Evolutionary conservation across 2,329 filamentous ascomycete species (phyloP).

Genomic region (Ophiostoma populinum): DNA sequence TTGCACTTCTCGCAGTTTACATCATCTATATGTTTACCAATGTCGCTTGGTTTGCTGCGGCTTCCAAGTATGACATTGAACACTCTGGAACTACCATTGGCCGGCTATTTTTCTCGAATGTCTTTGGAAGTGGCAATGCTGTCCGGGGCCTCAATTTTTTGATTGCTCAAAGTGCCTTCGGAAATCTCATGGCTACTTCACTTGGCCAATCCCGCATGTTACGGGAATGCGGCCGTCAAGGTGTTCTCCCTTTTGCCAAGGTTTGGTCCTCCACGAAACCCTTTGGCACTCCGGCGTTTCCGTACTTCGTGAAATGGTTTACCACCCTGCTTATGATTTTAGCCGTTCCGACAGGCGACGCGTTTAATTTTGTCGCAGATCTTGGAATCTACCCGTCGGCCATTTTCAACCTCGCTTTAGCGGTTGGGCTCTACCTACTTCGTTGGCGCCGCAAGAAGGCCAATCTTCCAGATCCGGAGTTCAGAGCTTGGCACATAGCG

Average conservation of each 20-base stretch:
- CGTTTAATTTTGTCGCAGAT: conserved; percentile 47
- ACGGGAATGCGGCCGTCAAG: conserved; percentile 44
- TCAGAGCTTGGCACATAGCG: conserved; percentile 39
- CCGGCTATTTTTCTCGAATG: conserved; percentile 37
- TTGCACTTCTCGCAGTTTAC: conserved; percentile 32
- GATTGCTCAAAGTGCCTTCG: conserved; percentile 39
- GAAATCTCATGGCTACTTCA: conserved; percentile 36
- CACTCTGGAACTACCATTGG: conserved; percentile 34
- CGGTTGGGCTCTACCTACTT: conserved; percentile 38
- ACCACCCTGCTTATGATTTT: conserved; percentile 43
- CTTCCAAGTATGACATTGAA: conserved; percentile 33
- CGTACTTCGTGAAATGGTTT: conserved; percentile 37
- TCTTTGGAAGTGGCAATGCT: conserved; percentile 33
- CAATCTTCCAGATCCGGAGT: conserved; percentile 30
- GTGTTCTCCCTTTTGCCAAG: conserved; percentile 36
- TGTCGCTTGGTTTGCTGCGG: conserved; percentile 40
- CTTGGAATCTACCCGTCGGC: conserved; percentile 39
- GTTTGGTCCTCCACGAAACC: conserved; percentile 46
- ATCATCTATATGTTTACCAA: conserved; percentile 40
- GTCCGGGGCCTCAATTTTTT: conserved; percentile 37
- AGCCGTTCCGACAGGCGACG: conserved; percentile 42
- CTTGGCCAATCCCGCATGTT: conserved; percentile 39
- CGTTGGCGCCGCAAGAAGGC: conserved; percentile 34
- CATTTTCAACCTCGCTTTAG: conserved; percentile 39
- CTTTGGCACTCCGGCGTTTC: conserved; percentile 44